These are phyloP conservation scores for Pseudogymnoascus sp. DNA, from an alignment of 2,329 filamentous ascomycete genomes.

Conservation along the genomic window DNA sequence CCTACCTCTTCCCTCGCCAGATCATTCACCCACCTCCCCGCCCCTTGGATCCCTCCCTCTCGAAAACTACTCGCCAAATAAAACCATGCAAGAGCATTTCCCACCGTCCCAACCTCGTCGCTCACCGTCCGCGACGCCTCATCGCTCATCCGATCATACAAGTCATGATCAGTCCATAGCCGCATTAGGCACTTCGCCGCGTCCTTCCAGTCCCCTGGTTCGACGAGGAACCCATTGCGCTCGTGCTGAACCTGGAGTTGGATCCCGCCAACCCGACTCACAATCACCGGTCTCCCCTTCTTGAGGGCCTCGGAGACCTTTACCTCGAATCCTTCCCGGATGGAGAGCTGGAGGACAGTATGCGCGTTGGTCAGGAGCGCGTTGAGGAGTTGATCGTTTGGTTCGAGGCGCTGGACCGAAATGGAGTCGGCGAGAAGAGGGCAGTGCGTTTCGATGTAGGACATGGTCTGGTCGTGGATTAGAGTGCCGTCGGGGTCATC, in stretches of 20 bases:
- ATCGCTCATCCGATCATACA: slow-evolving; percentile 58
- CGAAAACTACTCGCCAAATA: slow-evolving; percentile 63
- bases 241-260: slow-evolving; percentile 66
- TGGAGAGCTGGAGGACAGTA: slow-evolving; percentile 70
- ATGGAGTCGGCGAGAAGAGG: slow-evolving; percentile 55
- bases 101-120: slow-evolving; percentile 74
- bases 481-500: slow-evolving; percentile 69
- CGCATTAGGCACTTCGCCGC: slow-evolving; percentile 59
- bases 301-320: slow-evolving; percentile 79
- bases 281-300: slow-evolving; percentile 70
- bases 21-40: slow-evolving; percentile 65
- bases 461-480: slow-evolving; percentile 64
- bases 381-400: slow-evolving; percentile 74
- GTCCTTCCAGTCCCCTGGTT: slow-evolving; percentile 58
- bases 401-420: slow-evolving; percentile 66
- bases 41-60: slow-evolving; percentile 41
- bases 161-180: slow-evolving; percentile 54
- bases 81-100: slow-evolving; percentile 67
- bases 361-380: slow-evolving; percentile 62
- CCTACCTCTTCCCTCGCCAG: slow-evolving; percentile 59
- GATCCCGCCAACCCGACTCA: slow-evolving; percentile 68
- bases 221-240: slow-evolving; percentile 65
- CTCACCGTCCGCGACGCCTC: slow-evolving; percentile 60
- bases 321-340: slow-evolving; percentile 75
- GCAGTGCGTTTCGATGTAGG: slow-evolving; percentile 55